A percentile compares a stretch with the other conserved stretches of the same genome.
phyloP scores from a whole-genome alignment of 2,329 filamentous ascomycete genomes.

The Plectosphaerella plurivora region DNA sequence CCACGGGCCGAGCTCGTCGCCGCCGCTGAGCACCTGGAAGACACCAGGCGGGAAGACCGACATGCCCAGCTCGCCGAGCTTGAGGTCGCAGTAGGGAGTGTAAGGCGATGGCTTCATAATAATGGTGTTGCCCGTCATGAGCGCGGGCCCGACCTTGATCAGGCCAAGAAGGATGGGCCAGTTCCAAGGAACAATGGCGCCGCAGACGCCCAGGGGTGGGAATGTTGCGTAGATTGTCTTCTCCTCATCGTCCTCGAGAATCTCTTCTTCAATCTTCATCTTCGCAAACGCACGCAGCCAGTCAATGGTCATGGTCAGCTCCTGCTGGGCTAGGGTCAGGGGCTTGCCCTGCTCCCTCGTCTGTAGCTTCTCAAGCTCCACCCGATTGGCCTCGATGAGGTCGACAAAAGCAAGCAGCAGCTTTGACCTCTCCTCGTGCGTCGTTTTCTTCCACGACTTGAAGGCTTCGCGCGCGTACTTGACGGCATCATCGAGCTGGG shows the following conservation, averaged over 20 bases:
- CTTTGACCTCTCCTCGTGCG: constrained; percentile 17
- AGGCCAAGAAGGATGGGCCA: constrained; percentile 34
- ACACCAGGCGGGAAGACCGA: constrained; percentile 58
- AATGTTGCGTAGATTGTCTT: constrained; percentile 11
- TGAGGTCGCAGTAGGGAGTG: constrained; percentile 54
- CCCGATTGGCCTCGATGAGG: constrained; percentile 17
- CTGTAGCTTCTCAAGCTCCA: constrained; percentile 16
- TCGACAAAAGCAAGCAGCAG: constrained; percentile 18
- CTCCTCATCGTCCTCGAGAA: constrained; percentile 32
- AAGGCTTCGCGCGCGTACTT: constrained; percentile 19
- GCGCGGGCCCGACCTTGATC: constrained; percentile 51
- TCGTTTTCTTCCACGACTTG: constrained; percentile 22
- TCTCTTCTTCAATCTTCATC: constrained; percentile 26
- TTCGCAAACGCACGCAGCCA: constrained; percentile 16
- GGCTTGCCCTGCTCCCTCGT: constrained; percentile 24
- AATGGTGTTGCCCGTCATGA: constrained; percentile 51
- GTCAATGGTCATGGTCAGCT: constrained; percentile 11
- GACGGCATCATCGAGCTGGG: constrained; percentile 25
- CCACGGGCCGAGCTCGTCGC: constrained; percentile 55
- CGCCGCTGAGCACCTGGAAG: constrained; percentile 56
- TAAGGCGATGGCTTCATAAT: constrained; percentile 56
- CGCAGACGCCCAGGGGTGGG: constrained; percentile 33
- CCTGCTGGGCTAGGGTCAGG: constrained; percentile 6
- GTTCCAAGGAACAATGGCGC: constrained; percentile 50
- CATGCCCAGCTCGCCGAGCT: constrained; percentile 53